Evolutionary conservation across 2,329 filamentous ascomycete genomes (phyloP).

Genomic region (Nemania serpens): DNA sequence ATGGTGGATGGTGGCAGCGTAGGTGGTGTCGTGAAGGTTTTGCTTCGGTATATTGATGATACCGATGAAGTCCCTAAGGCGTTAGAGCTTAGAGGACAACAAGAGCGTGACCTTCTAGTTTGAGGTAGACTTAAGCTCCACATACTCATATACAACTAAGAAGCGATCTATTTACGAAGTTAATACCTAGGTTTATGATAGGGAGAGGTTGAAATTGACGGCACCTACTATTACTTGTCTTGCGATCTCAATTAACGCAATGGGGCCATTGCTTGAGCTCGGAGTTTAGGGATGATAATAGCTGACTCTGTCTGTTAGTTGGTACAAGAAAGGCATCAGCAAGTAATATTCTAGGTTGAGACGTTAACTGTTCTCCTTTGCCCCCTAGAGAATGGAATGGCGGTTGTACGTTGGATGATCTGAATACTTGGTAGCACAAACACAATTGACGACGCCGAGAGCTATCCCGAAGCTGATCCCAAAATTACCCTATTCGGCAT

Average conservation of each 20-base stretch:
- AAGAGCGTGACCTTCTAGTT: constrained; percentile 11
- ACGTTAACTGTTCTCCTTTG: not conserved
- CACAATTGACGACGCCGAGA: not conserved
- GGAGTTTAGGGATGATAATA: not conserved
- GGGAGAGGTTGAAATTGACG: not conserved
- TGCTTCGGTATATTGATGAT: not conserved
- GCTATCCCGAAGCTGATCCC: not conserved
- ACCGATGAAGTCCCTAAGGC: not conserved
- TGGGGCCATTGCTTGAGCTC: not conserved
- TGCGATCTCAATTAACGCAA: not conserved
- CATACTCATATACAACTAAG: no score
- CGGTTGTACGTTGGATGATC: not conserved
- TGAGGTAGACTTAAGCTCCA: constrained; percentile 6
- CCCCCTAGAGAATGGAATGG: not conserved
- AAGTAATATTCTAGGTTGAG: not conserved
- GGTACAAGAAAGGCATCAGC: not conserved
- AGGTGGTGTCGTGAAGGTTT: not conserved
- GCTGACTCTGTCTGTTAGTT: not conserved
- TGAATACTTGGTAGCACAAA: not conserved
- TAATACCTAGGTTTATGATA: no score
- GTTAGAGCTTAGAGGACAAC: not conserved
- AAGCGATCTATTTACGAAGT: no score
- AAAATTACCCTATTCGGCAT: constrained; percentile 10
- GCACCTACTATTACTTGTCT: not conserved
- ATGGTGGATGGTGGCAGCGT: not conserved